Evolutionary conservation across 805 yeast genomes (phyloP).

Genomic region (Wickerhamiella sergipiensis): DNA sequence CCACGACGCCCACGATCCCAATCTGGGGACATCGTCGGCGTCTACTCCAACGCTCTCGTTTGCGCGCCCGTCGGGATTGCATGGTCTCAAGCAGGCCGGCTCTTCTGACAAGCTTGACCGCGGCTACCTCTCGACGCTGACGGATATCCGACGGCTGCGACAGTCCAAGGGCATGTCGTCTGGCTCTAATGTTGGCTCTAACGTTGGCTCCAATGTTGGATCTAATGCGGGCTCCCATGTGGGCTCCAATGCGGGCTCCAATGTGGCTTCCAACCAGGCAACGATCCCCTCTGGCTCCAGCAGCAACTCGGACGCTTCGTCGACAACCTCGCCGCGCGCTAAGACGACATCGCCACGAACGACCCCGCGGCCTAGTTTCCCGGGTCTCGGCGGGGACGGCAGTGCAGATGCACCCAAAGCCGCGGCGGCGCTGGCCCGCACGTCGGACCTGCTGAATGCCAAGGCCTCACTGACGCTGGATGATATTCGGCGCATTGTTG

Average conservation of each 20-base stretch:
- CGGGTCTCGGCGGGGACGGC: neutral
- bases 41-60: constrained; percentile 7
- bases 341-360: neutral
- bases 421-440: constrained; percentile 34
- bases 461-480: constrained; percentile 83
- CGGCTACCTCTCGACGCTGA: constrained; percentile 4
- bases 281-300: neutral
- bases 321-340: neutral
- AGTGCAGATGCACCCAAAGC: neutral
- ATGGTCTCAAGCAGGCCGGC: constrained; percentile 1
- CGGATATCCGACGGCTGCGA: constrained; percentile 5
- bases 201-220: neutral
- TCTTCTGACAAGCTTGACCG: constrained; percentile 1
- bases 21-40: neutral
- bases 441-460: constrained; percentile 57
- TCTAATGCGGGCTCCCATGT: neutral
- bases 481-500: constrained; percentile 93
- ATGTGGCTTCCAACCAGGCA: neutral
- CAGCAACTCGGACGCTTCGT: neutral
- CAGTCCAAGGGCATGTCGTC: neutral
- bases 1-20: constrained; percentile 15
- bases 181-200: neutral
- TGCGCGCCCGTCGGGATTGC: neutral
- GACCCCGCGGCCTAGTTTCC: neutral
- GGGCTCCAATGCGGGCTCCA: neutral